Conservation (phyloP, 192 early-diverging fungal species). For the Entomortierella parvispora region DNA sequence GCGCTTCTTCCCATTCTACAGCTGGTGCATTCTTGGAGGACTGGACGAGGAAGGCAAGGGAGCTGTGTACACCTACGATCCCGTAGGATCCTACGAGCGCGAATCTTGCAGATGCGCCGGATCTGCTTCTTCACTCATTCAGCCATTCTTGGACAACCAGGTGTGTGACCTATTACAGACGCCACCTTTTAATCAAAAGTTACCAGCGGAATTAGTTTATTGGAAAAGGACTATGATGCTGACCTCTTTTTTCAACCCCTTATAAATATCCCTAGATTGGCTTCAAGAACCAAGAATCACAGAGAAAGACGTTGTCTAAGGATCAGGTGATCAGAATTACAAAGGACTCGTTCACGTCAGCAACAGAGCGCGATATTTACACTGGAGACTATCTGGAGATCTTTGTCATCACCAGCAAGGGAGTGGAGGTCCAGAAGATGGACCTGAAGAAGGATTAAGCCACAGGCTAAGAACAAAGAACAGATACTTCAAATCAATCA, state of each 20-base stretch:
- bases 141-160: constrained; percentile 98
- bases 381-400: constrained; percentile 97
- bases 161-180: constrained; percentile 54
- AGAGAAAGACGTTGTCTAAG: constrained; percentile 52
- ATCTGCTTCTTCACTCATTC: constrained; percentile 89
- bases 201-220: not conserved
- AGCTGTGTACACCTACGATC: constrained; percentile 91
- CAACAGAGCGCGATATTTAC: constrained; percentile 98
- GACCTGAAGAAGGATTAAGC: constrained; percentile 92
- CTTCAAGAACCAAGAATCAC: constrained; percentile 73
- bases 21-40: constrained; percentile 90
- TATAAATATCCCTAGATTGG: too few relatives aligned
- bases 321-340: constrained; percentile 80
- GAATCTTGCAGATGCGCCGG: constrained; percentile 81
- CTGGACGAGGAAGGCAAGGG: constrained; percentile 91
- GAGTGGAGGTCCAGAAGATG: constrained; percentile 76
- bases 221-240: too few relatives aligned
- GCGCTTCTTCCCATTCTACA: constrained; percentile 98
- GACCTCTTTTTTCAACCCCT: not conserved
- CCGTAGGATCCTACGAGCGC: constrained; percentile 90
- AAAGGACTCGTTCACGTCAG: constrained; percentile 96
- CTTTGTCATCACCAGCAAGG: constrained; percentile 83
- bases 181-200: not conserved
- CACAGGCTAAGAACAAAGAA: not conserved
- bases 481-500: too few relatives aligned